Evolutionary conservation across 1,139 yeast genomes (phyloP).

Genomic region (Diutina scorzettiae): DNA sequence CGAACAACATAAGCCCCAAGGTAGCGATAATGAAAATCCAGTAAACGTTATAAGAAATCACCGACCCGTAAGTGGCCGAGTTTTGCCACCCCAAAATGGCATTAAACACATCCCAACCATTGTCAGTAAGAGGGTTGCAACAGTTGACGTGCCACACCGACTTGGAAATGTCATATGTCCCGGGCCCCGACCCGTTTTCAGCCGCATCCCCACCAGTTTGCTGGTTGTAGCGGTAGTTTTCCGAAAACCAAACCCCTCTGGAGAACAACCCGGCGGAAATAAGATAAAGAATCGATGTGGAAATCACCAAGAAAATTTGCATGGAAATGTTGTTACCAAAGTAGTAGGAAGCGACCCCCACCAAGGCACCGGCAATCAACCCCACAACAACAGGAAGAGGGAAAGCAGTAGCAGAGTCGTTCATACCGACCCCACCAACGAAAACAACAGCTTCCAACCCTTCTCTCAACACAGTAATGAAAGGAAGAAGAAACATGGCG

Average conservation of each 20-base stretch:
- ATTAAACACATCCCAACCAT: constrained; percentile 8
- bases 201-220: constrained; percentile 7
- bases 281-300: constrained; percentile 7
- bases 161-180: constrained; percentile 7
- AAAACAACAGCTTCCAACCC: constrained; percentile 8
- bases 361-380: constrained; percentile 7
- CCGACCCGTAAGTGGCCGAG: constrained; percentile 6
- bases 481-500: constrained; percentile 7
- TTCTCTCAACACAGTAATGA: constrained; percentile 7
- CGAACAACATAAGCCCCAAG: not conserved
- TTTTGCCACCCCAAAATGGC: constrained; percentile 8
- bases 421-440: constrained; percentile 8
- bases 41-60: constrained; percentile 7
- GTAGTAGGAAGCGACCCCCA: constrained; percentile 6
- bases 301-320: constrained; percentile 6
- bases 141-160: constrained; percentile 8
- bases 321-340: constrained; percentile 6
- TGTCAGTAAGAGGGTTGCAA: constrained; percentile 7
- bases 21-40: constrained; percentile 6
- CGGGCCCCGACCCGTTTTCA: constrained; percentile 7
- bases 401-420: constrained; percentile 6
- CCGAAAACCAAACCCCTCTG: constrained; percentile 7
- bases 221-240: constrained; percentile 4
- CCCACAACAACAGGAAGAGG: constrained; percentile 7
- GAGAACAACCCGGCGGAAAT: constrained; percentile 8